Base-by-base conservation (phyloP, 2,329 filamentous ascomycete genomes). In the Neonectria ditissima region DNA sequence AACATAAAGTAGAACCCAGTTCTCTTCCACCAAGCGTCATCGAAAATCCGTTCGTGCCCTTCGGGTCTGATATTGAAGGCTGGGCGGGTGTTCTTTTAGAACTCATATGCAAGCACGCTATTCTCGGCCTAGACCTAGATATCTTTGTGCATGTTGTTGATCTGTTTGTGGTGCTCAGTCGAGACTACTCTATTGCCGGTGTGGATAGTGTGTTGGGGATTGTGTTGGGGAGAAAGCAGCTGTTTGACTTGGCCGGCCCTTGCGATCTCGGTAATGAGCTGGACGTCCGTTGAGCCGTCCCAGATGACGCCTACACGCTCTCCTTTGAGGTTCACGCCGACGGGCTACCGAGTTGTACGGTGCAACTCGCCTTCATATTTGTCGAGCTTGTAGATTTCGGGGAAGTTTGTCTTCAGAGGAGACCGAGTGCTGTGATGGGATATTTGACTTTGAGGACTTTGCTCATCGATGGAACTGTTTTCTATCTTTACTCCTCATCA, bases 181-280 rank as follows among this genome's bases (percentile, higher is more conserved):
- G 37, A 41, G 37, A 41, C 37, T 41, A 16, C 14, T 41, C 37
- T 16, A 5, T 41, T 41, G 14, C 37, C 37, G n/a, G 37, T 16
- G 14, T 14, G 37, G 14, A 41, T 16, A 18, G 5, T 41, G 34
- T 53, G 5, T 71, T 2, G 69, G 69, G 2, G 67, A 68, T 9
- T 69, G 52, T 45, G 14, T 41, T 71, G 69, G 10, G 70, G 70
- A 2, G 70, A 58, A 1, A 70, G 59, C 1, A 71, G 39, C 8
- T 68, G 61, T 1, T 62, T 56, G 3, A 66, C 69, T 7, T 59
- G 53, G 11, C 65, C 13, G 70, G 62, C 9, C 67, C 67, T 28
- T 71, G 69, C 37, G 37, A 8, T 41, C 9, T 14, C 37, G 14
- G 37, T 41, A 16, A 71, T 65, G 0, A 67, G 65, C 5, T 71